Conservation (phyloP, 805 yeast genomes). For the Spathaspora hagerdaliae region DNA sequence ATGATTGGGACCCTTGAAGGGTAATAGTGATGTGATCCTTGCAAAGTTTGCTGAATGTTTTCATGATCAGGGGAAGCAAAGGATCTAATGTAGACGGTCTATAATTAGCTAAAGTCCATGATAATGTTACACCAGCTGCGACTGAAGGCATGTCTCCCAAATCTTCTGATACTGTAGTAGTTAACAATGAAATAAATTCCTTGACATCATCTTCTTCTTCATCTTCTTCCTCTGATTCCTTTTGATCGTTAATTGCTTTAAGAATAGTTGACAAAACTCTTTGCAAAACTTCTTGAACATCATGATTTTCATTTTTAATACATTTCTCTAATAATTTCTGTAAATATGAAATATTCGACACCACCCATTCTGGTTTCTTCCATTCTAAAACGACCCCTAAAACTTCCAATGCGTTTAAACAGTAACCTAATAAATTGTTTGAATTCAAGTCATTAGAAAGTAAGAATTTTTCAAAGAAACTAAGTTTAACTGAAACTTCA, state of each 20-base stretch:
- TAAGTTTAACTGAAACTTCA: slow-evolving; percentile 80
- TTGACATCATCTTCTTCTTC: slow-evolving; percentile 61
- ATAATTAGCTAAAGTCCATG: slow-evolving; percentile 76
- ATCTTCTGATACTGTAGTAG: slow-evolving; percentile 74
- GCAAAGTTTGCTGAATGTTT: slow-evolving; percentile 83
- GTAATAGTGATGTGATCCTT: slow-evolving; percentile 77
- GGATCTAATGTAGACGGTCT: slow-evolving; percentile 74
- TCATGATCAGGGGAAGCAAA: slow-evolving; percentile 70
- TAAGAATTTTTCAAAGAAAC: slow-evolving; percentile 84
- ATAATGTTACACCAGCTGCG: slow-evolving; percentile 81
- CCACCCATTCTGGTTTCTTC: slow-evolving; percentile 75
- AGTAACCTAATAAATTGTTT: slow-evolving; percentile 66
- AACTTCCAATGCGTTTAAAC: slow-evolving; percentile 89
- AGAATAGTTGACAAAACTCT: slow-evolving; percentile 68
- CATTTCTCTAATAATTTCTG: slow-evolving; percentile 77
- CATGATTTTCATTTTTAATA: slow-evolving; percentile 77
- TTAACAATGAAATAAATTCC: slow-evolving; percentile 56
- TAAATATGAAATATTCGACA: slow-evolving; percentile 62
- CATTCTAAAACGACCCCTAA: slow-evolving; percentile 77
- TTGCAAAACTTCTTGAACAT: slow-evolving; percentile 79
- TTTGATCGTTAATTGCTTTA: slow-evolving; percentile 54
- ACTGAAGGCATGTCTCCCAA: slow-evolving; percentile 68
- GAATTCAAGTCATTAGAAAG: slow-evolving; percentile 72
- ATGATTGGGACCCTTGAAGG: slow-evolving; percentile 40
- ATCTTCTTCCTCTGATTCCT: slow-evolving; percentile 39